A percentile compares a stretch with the other conserved stretches of the same genome.
phyloP scores from a whole-genome alignment of 352 stramenopile genomes.

The Albugo candida region DNA sequence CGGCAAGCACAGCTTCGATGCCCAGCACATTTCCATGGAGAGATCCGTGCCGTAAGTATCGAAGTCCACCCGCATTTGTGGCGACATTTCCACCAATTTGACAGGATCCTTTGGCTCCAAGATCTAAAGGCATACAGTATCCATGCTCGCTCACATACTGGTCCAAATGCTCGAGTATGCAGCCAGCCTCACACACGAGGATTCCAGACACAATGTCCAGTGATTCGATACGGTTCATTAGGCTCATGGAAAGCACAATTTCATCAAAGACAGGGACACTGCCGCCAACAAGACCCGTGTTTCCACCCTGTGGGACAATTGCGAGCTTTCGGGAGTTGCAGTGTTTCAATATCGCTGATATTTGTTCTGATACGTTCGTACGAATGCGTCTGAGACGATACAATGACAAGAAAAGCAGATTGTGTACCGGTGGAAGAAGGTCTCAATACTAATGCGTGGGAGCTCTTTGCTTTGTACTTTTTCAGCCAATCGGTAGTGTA shows the following conservation, averaged over 20 bases:
- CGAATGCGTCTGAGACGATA: neutral
- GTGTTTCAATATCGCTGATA: constrained; percentile 81
- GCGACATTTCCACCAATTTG: constrained; percentile 93
- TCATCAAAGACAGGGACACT: constrained; percentile 81
- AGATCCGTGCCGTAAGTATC: constrained; percentile 86
- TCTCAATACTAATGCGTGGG: constrained; percentile 57
- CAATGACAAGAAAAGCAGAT: neutral
- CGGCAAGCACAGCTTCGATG: constrained; percentile 86
- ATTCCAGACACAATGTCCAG: constrained; percentile 80
- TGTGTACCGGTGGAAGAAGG: constrained; percentile 40
- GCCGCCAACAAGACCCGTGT: constrained; percentile 93
- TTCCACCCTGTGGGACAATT: constrained; percentile 91
- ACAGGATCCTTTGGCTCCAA: constrained; percentile 95
- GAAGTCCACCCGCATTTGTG: constrained; percentile 90
- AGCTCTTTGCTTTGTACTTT: constrained; percentile 51
- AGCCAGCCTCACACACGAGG: constrained; percentile 79
- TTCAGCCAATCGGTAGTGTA: constrained; percentile 74
- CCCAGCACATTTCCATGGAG: constrained; percentile 89
- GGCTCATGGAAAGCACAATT: constrained; percentile 84
- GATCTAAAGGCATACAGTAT: constrained; percentile 89
- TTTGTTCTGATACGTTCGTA: constrained; percentile 19
- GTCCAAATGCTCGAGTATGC: constrained; percentile 88
- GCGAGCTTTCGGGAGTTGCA: constrained; percentile 78
- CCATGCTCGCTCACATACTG: constrained; percentile 62
- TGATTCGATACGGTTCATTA: constrained; percentile 83